A percentile compares a stretch with the other conserved stretches of the same genome.
Conservation (phyloP, 2,329 filamentous ascomycete genomes). For the Lasiodiplodia hormozganensis region DNA sequence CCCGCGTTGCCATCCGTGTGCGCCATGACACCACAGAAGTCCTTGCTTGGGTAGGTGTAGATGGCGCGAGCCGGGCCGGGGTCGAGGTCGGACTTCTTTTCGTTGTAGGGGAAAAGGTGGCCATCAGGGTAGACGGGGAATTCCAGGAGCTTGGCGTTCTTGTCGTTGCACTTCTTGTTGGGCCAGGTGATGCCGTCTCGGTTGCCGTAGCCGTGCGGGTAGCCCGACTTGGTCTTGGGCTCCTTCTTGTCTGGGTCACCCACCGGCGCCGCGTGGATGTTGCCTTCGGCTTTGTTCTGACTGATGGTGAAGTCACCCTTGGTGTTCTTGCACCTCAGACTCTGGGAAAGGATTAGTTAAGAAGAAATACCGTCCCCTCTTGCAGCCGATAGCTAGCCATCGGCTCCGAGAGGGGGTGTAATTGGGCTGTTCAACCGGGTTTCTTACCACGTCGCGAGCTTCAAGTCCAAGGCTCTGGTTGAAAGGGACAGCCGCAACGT, state of each 20-base stretch:
- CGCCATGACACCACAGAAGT: neutral
- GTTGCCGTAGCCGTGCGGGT: neutral
- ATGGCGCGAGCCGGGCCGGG: neutral
- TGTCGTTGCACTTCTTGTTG: neutral
- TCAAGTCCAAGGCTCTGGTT: neutral
- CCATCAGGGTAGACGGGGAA: neutral
- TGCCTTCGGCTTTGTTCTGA: neutral
- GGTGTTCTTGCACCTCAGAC: neutral
- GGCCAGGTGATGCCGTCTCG: neutral
- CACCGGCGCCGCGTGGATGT: neutral
- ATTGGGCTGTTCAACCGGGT: too few species aligned
- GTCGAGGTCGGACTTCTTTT: neutral
- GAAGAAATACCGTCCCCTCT: too few species aligned
- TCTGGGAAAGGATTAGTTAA: neutral
- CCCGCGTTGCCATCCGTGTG: neutral
- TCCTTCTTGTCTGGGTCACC: neutral
- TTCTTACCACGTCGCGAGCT: neutral
- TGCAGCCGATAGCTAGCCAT: too few species aligned
- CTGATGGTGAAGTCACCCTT: neutral
- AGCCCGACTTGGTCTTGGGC: neutral
- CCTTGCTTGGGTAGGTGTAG: neutral
- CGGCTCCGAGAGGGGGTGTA: too few species aligned
- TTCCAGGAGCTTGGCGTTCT: neutral
- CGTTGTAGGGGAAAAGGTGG: neutral
- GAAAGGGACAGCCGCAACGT: neutral